Conservation (phyloP, 2,329 filamentous ascomycete species). For the Pseudopyricularia cyperi region DNA sequence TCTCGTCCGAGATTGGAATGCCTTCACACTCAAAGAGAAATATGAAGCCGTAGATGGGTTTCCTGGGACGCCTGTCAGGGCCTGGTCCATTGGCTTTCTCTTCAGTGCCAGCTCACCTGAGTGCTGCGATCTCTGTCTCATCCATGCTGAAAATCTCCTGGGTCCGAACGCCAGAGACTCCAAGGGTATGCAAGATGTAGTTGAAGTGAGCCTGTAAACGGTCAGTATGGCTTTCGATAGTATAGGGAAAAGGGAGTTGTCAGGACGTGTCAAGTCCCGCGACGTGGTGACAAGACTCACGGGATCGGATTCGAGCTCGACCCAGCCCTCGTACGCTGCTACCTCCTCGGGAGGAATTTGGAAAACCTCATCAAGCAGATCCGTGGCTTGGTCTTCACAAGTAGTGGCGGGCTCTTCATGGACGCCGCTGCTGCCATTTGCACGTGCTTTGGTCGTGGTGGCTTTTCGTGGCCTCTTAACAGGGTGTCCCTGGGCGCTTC, state of each 20-base stretch:
- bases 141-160: conserved; percentile 69
- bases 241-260: background rate
- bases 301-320: conserved; percentile 82
- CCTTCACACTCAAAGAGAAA: conserved; percentile 68
- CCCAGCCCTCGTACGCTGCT: conserved; percentile 57
- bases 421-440: background rate
- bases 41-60: conserved; percentile 73
- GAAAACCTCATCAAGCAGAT: conserved; percentile 31
- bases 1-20: conserved; percentile 35
- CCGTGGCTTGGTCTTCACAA: background rate
- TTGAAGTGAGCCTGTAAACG: conserved; percentile 65
- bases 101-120: conserved; percentile 38
- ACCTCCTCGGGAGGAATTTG: conserved; percentile 38
- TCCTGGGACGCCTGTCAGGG: conserved; percentile 30
- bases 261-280: no score
- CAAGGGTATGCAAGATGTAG: conserved; percentile 66
- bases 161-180: conserved; percentile 59
- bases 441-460: background rate
- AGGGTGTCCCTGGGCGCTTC: conserved; percentile 2
- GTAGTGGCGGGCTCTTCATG: background rate
- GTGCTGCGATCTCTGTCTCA: conserved; percentile 43
- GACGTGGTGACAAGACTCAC: conserved; percentile 30
- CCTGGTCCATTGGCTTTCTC: background rate
- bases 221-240: background rate
- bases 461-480: conserved; percentile 2